Conservation (phyloP, 805 yeast species). For the Kluyveromyces nonfermentans region DNA sequence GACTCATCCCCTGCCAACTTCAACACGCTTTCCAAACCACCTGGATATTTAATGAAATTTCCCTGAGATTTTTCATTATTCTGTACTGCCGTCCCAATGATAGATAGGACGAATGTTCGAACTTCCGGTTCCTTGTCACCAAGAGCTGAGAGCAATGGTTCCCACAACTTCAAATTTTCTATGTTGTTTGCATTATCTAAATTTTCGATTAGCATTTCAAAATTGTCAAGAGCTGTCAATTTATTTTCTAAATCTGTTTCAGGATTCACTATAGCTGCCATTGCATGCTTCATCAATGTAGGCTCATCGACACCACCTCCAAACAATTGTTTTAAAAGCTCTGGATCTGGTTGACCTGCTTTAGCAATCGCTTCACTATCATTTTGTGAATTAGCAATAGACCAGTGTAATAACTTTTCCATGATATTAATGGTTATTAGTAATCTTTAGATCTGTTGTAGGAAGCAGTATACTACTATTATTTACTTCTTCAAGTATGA, state of each 20-base stretch:
- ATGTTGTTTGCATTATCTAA: constrained; percentile 91
- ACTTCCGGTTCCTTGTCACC: constrained; percentile 37
- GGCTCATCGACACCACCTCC: constrained; percentile 82
- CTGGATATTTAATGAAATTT: constrained; percentile 45
- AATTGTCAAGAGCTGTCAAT: constrained; percentile 74
- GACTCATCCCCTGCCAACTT: constrained; percentile 28
- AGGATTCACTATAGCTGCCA: constrained; percentile 47
- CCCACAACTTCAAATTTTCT: constrained; percentile 78
- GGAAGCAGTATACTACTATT: too few relatives aligned
- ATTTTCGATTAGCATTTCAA: constrained; percentile 89
- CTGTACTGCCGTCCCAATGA: constrained; percentile 87
- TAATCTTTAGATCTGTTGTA: background rate
- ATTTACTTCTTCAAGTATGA: too few relatives aligned
- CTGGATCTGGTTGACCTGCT: constrained; percentile 71
- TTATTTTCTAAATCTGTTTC: constrained; percentile 56
- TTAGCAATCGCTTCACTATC: constrained; percentile 58
- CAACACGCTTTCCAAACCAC: constrained; percentile 40
- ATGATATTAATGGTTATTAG: constrained; percentile 28
- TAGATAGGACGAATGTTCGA: constrained; percentile 53
- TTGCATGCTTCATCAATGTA: constrained; percentile 71
- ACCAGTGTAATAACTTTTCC: constrained; percentile 93
- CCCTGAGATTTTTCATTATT: constrained; percentile 73
- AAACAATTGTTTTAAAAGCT: constrained; percentile 66
- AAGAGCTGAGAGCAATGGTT: constrained; percentile 47
- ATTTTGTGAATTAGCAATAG: constrained; percentile 65